Base-by-base conservation (phyloP, 306 rosid species). In the Medicago arabica region DNA sequence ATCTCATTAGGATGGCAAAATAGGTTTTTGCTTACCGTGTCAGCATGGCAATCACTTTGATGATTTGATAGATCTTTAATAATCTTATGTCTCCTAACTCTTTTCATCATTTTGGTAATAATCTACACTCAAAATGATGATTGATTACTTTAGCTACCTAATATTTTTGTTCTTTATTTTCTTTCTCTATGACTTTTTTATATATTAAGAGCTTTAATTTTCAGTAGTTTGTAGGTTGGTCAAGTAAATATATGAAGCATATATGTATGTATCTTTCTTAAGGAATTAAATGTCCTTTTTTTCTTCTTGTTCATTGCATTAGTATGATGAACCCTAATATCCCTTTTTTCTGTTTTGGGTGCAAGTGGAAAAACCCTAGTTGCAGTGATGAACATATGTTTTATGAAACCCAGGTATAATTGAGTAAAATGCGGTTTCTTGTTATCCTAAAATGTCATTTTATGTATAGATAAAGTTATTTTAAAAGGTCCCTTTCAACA, bases 1-100 rank as follows among this genome's bases (percentile, higher is more conserved):
- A 75, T 92, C 47, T 92, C 93, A 65, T 70, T 92, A 25, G 92
- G 93, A 23, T 92, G 97, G 97, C 96, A 92, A 76, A 83, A 88
- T 72, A 89, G 97, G 86, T 75, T 82, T 84, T 81, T 92, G 60
- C 89, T 88, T 6, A 88, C 93, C 0, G 90, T 87, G 39, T 87
- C 97, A 34, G 86, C 90, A 72, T 92, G 97, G 97, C 82, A 87
- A 39, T 77, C 89, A 73, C 63, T 77, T 58, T 58, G 64, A 67
- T 61, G 67, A 59, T 10, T 19, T 57, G 16, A 28, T 60, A 14
- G 15, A 60, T 60, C 16, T 11, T 8, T 28, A 28, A 28, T 28
- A 28, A 62, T 62, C 23, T 64, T 53, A 23, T 69, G 51, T 44
- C 54, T 44, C 54, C 71, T 77, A 74, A 83, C 80, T 23, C 65